Conservation (phyloP, 176 grass and related monocot genomes). For the Panicum miliaceum region DNA sequence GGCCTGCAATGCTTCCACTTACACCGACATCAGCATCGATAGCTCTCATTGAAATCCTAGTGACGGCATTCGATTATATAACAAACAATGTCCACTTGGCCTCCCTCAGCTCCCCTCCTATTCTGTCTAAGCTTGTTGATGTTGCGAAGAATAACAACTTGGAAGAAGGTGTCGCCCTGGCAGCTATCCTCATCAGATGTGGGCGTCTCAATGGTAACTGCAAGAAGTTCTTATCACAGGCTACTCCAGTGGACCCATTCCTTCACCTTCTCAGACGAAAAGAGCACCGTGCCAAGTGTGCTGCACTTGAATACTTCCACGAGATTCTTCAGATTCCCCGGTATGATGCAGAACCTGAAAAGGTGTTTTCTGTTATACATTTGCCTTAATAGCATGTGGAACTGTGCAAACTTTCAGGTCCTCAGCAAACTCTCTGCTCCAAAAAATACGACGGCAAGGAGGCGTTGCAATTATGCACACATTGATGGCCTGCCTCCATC, state of each 20-base stretch:
- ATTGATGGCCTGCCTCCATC: slow-evolving; percentile 74
- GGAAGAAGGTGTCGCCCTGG: slow-evolving; percentile 83
- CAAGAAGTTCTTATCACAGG: slow-evolving; percentile 95
- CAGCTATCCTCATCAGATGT: slow-evolving; percentile 93
- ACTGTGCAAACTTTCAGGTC: slow-evolving; percentile 59
- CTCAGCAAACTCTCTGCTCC: slow-evolving; percentile 70
- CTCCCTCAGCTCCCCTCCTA: slow-evolving; percentile 75
- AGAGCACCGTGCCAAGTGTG: slow-evolving; percentile 62
- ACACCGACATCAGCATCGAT: slow-evolving; percentile 93
- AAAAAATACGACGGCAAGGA: slow-evolving; percentile 74
- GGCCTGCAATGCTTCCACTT: slow-evolving; percentile 63
- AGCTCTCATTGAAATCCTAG: slow-evolving; percentile 94
- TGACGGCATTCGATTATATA: slow-evolving; percentile 98
- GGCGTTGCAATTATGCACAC: slow-evolving; percentile 80
- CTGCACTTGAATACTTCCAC: slow-evolving; percentile 96
- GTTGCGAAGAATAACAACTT: slow-evolving; percentile 85
- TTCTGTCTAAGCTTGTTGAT: slow-evolving; percentile 82
- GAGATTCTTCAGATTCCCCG: slow-evolving; percentile 91
- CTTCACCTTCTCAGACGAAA: slow-evolving; percentile 87
- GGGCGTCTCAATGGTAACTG: slow-evolving; percentile 81
- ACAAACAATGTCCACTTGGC: slow-evolving; percentile 95
- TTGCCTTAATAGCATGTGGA: slow-evolving; percentile 44
- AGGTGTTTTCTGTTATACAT: neutral
- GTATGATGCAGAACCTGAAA: slow-evolving; percentile 55
- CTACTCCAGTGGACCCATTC: slow-evolving; percentile 92